Evolutionary conservation across 192 early-diverging fungal species (phyloP), one percentile per base, ranked within the genome.

Genomic region (Kickxella alabastrina): DNA sequence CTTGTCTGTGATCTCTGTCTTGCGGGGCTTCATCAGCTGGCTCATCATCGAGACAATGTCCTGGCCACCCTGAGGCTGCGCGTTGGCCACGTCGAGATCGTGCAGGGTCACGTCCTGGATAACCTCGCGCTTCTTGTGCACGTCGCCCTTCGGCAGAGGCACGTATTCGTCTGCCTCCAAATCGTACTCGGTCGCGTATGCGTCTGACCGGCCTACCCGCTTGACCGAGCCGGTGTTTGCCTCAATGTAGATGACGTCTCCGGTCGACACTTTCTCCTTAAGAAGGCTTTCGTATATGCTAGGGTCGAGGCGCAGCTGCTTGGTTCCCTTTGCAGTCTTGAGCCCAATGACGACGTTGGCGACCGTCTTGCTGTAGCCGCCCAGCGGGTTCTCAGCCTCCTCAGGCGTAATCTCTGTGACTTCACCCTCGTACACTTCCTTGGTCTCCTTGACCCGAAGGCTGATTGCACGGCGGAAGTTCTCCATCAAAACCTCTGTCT

Each of bases 401-500:
- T 94, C 97, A 27, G 95, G 94, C 15, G 90, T 91, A 27, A 99
- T 76, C 58, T 99, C 94, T 0, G 92, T 96, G 19, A 99, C 92
- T 70, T 99, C 97, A 46, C 97, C 97, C 71, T 99, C 97, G 59
- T 99, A 99, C 0, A 99, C 97, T 73, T 99, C 94, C 74, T 97
- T 99, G 21, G 91, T 92, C 57, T 99, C 97, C 75, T 97, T 97
- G 71, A 97, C 92, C 26, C 94, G 84, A 43, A 99, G 75, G 19
- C 91, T 90, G 65, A 99, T 99, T 27, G 97, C 90, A 44, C 95
- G 79, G 37, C 97, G 83, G 76, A 99, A 97, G 82, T 92, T 96
- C 56, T 97, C 93, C 97, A 99, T 99, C 24, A 99, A 79, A n/a
- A 99, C 93, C 65, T 97, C 97, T 0, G 97, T 97, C 79, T 99